These are phyloP conservation scores for Claviceps capensis DNA, from an alignment of 2,329 filamentous ascomycete genomes.

Conservation along the genomic window DNA sequence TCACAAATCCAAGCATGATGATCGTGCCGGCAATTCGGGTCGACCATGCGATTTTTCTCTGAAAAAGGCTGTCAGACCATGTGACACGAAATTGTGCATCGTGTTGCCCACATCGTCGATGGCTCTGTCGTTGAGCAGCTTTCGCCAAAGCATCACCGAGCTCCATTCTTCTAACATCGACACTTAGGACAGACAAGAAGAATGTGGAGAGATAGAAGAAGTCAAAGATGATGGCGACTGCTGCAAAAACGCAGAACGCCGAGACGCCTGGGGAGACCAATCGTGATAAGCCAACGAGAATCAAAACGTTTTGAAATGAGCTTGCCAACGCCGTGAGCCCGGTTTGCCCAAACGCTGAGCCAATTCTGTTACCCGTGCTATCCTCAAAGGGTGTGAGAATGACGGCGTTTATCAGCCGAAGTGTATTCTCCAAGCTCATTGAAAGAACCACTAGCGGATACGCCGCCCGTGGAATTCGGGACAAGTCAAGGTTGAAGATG, in stretches of 20 bases:
- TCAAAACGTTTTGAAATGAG: slow-evolving; percentile 52
- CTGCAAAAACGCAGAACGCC: slow-evolving; percentile 64
- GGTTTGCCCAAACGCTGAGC: slow-evolving; percentile 60
- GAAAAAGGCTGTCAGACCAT: slow-evolving; percentile 49
- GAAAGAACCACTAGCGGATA: slow-evolving; percentile 67
- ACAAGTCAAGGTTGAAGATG: slow-evolving; percentile 60
- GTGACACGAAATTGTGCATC: slow-evolving; percentile 12
- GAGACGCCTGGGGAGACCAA: slow-evolving; percentile 57
- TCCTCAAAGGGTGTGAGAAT: slow-evolving; percentile 57
- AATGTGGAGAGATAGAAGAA: slow-evolving; percentile 69
- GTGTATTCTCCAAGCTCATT: slow-evolving; percentile 68
- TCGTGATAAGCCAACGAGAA: slow-evolving; percentile 52
- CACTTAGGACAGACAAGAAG: slow-evolving; percentile 64
- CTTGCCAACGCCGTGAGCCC: slow-evolving; percentile 55
- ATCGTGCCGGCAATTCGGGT: slow-evolving; percentile 64
- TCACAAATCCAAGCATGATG: slow-evolving; percentile 57
- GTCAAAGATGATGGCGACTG: slow-evolving; percentile 62
- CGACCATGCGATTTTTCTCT: slow-evolving; percentile 52
- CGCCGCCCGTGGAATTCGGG: slow-evolving; percentile 57
- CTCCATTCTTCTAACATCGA: slow-evolving; percentile 65
- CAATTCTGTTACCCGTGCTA: slow-evolving; percentile 54
- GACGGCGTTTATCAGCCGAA: slow-evolving; percentile 64
- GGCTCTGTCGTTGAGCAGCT: slow-evolving; percentile 30
- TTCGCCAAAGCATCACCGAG: slow-evolving; percentile 57
- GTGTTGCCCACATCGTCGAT: slow-evolving; percentile 10